These are phyloP conservation scores for Jackrogersella multiformis DNA, from an alignment of 495 filamentous ascomycete genomes.

Conservation along the genomic window DNA sequence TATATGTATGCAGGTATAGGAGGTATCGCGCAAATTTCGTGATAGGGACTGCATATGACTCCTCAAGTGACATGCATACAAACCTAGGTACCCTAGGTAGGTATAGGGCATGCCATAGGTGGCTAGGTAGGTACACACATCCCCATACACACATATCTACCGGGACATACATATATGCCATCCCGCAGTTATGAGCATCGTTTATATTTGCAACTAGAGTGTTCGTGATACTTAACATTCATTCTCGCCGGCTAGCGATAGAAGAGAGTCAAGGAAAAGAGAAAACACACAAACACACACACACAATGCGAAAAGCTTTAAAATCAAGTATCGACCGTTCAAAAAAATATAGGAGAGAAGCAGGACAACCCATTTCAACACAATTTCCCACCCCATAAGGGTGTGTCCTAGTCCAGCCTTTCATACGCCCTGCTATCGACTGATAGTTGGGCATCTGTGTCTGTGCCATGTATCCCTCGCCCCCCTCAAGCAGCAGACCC, in stretches of 20 bases:
- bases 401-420: conserved; percentile 23
- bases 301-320: conserved; percentile 42
- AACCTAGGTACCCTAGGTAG: background rate
- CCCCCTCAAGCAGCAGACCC: conserved; percentile 26
- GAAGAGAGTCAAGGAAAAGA: conserved; percentile 35
- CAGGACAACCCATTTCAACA: conserved; percentile 35
- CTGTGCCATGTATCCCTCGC: conserved; percentile 25
- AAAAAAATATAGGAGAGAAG: conserved; percentile 40
- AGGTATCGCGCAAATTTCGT: too few species aligned
- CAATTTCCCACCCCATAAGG: conserved; percentile 34
- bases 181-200: conserved; percentile 27
- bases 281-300: too few species aligned
- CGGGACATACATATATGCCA: too few species aligned
- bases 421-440: conserved; percentile 32
- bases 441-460: conserved; percentile 25
- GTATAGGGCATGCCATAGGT: too few species aligned
- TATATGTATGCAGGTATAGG: conserved; percentile 1
- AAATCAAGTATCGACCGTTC: conserved; percentile 34
- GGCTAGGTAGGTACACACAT: background rate
- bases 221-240: conserved; percentile 41
- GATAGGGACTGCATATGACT: too few species aligned
- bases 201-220: conserved; percentile 40
- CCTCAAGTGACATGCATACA: background rate
- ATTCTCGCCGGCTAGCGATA: conserved; percentile 40
- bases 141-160: background rate